phyloP scores from a whole-genome alignment of 495 filamentous ascomycete genomes.

The Penicillium turbatum region DNA sequence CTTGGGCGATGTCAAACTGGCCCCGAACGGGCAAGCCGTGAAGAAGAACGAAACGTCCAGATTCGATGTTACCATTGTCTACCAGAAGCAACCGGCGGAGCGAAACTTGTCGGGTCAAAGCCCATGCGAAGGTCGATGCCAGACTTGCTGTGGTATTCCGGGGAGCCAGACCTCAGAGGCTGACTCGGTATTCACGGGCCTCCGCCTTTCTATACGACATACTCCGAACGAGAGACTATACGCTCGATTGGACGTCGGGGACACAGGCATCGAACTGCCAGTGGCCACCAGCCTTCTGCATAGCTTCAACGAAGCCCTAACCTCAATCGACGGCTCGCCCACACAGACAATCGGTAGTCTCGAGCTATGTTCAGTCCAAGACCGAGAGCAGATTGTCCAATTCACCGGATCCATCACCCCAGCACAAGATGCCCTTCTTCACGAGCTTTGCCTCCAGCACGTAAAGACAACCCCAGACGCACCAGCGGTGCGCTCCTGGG shows the following conservation, averaged over 20 bases:
- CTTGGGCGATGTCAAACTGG: neutral
- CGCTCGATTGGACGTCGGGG: conserved; percentile 9
- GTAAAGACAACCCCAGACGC: conserved; percentile 10
- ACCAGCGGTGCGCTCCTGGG: conserved; percentile 26
- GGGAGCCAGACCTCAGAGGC: neutral
- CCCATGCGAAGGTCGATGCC: neutral
- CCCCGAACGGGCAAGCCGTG: neutral
- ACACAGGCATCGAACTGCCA: neutral
- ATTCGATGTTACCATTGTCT: conserved; percentile 8
- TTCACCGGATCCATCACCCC: conserved; percentile 12
- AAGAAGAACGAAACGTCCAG: neutral
- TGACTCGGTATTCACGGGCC: neutral
- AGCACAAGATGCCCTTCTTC: conserved; percentile 10
- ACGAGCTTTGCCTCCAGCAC: conserved; percentile 16
- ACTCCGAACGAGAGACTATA: conserved; percentile 7
- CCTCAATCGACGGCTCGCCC: conserved; percentile 1
- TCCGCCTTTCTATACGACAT: conserved; percentile 9
- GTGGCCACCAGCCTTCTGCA: conserved; percentile 19
- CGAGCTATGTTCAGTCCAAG: conserved; percentile 11
- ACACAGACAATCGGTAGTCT: conserved; percentile 9
- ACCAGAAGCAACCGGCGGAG: conserved; percentile 4
- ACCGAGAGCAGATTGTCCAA: conserved; percentile 6
- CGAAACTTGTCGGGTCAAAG: neutral
- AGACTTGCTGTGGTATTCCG: conserved; percentile 9
- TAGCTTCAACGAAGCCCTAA: conserved; percentile 14